phyloP scores from a whole-genome alignment of 2,329 filamentous ascomycete genomes.

The Penicillium nordicum region DNA sequence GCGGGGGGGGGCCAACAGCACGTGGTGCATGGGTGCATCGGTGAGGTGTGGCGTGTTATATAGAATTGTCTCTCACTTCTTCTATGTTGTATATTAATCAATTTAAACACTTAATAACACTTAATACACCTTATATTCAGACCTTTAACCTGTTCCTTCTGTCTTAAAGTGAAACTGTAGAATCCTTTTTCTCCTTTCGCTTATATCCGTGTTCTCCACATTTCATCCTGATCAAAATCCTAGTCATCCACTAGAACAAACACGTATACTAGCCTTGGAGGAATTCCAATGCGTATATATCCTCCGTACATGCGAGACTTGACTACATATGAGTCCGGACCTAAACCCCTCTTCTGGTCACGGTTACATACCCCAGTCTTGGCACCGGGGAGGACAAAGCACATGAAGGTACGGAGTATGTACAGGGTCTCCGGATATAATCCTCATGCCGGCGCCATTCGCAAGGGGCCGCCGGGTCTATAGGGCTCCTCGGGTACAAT shows the following conservation, averaged over 20 bases:
- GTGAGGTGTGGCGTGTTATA: background rate
- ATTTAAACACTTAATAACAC: background rate
- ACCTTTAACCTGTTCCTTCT: background rate
- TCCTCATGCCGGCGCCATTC: background rate
- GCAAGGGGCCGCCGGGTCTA: background rate
- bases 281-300: background rate
- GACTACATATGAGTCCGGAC: background rate
- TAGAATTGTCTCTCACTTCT: background rate
- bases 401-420: background rate
- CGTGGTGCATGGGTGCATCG: background rate
- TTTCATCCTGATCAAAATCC: background rate
- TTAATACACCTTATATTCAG: background rate
- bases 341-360: background rate
- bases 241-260: background rate
- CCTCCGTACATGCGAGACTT: background rate
- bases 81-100: background rate
- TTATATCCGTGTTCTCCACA: background rate
- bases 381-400: background rate
- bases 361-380: slow-evolving; percentile 3
- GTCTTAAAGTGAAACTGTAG: background rate
- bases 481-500: background rate
- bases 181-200: background rate
- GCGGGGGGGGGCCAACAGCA: slow-evolving; percentile 7
- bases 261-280: background rate
- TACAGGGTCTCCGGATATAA: background rate